A percentile compares a stretch with the other conserved stretches of the same genome.
These are phyloP conservation scores for Phytophthora pini DNA, from an alignment of 352 stramenopile genomes.

Conservation along the genomic window DNA sequence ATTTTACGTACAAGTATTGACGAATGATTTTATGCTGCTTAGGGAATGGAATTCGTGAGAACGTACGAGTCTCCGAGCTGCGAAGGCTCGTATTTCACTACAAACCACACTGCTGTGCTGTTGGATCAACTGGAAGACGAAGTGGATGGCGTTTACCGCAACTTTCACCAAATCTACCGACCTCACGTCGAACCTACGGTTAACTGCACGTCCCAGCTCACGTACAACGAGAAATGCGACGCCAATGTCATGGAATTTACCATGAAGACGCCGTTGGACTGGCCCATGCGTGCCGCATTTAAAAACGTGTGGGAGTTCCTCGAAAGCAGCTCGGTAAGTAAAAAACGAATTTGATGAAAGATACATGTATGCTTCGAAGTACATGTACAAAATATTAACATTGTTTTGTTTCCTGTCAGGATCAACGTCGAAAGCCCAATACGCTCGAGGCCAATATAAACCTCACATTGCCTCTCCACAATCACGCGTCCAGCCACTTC, in stretches of 20 bases:
- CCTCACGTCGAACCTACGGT: not conserved
- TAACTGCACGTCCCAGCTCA: not conserved
- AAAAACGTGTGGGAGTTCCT: conserved; percentile 23
- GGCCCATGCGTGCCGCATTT: conserved; percentile 13
- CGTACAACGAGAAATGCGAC: conserved; percentile 21
- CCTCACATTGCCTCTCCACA: not conserved
- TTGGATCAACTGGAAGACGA: conserved; percentile 27
- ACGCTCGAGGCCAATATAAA: conserved; percentile 3
- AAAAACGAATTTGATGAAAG: not conserved
- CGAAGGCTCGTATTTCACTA: not conserved
- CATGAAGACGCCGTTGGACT: conserved; percentile 22
- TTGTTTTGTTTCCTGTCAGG: not conserved
- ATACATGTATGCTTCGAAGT: too few species aligned
- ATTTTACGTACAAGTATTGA: not conserved
- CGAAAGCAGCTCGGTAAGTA: conserved; percentile 25
- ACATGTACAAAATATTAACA: not conserved
- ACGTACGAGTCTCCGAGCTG: conserved; percentile 8
- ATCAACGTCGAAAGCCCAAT: conserved; percentile 17
- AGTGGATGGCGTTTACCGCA: conserved; percentile 17
- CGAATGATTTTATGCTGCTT: not conserved
- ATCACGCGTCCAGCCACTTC: not conserved
- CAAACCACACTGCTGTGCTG: not conserved
- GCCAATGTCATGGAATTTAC: conserved; percentile 21
- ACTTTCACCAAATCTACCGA: conserved; percentile 14
- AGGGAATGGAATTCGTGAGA: conserved; percentile 22